Evolutionary conservation across 129 eudicot genomes (phyloP), one percentile per base, ranked within the genome.

Genomic region (Glebionis coronaria): DNA sequence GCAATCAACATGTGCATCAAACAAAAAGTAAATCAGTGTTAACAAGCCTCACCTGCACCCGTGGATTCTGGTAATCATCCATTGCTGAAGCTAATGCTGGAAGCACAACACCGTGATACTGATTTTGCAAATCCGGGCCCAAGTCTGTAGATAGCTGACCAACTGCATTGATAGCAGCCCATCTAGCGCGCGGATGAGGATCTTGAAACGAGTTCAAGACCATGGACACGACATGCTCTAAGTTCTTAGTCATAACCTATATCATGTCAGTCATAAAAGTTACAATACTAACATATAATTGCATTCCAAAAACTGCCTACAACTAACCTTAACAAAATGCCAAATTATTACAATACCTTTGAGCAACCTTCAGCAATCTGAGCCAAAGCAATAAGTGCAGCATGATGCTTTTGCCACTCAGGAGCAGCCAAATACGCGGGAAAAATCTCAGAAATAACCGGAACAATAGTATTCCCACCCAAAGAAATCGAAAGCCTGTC

Each of bases 151-250:
- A 92, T 6, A 92, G 77, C 78, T 92, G 98, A 60, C 98, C 96
- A 85, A 92, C 73, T 65, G 98, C 96, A 82, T 92, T 92, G 45
- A 92, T 90, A 60, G 98, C 96, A 3, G 98, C 96, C 98, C 98
- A 92, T 56, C 98, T 79, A 44, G 83, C 98, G 56, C 98, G 96
- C 51, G 98, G 96, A 40, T 92, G 98, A 44, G 90, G 90, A 81
- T 88, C 87, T 78, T 88, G 95, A 62, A 92, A 92, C 7, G 98
- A 88, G 68, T 82, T 92, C 83, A 92, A 75, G 3, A 92, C 88
- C 98, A 92, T 92, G 35, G 74, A 78, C 25, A 92, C 91, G 40
- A 92, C 95, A 78, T 84, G 98, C 76, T 92, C 98, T 80, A 92
- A 78, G 70, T 79, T 92, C 63, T 85, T 92, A 50, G 70, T 79